Evolutionary conservation across 2,329 filamentous ascomycete species (phyloP), one percentile per base, ranked within the genome.

Genomic region (Hymenoscyphus occultus): DNA sequence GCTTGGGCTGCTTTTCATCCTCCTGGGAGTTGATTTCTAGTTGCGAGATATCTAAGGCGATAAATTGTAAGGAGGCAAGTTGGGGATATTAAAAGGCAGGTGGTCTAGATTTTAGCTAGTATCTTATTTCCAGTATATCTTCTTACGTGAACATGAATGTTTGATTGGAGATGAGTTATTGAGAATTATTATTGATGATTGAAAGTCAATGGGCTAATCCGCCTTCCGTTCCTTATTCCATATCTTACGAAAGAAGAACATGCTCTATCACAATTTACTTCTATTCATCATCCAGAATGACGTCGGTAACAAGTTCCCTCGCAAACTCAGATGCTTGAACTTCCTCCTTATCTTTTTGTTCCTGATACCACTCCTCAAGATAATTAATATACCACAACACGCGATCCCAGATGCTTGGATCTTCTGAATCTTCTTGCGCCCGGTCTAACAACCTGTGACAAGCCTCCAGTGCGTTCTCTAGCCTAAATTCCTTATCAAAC

Each of bases 1-100:
- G 42, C 42, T n/a, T 48, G 42, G 42, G 42, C 42, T 48, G 42
- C 42, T n/a, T 45, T 45, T 45, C 40, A 45, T n/a, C 40, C 40
- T 48, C 42, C 42, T 48, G 42, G 42, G 1, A 0, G 19, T 48
- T 48, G 42, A 19, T 19, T n/a, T 5, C 3, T 28, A 28, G 28
- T 28, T 28, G 28, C 28, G 3, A 28, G 28, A n/a, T n/a, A n/a
- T n/a, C n/a, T n/a, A n/a, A n/a, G n/a, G n/a, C n/a, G n/a, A n/a
- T n/a, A n/a, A n/a, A n/a, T n/a, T n/a, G n/a, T n/a, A n/a, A n/a
- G n/a, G n/a, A n/a, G n/a, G n/a, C n/a, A n/a, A n/a, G n/a, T n/a
- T n/a, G n/a, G n/a, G n/a, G n/a, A n/a, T n/a, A n/a, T n/a, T n/a
- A n/a, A n/a, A n/a, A n/a, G n/a, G n/a, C n/a, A n/a, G n/a, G n/a